Evolutionary conservation across 2,329 filamentous ascomycete genomes (phyloP).

Genomic region (Cercospora nicotianae): DNA sequence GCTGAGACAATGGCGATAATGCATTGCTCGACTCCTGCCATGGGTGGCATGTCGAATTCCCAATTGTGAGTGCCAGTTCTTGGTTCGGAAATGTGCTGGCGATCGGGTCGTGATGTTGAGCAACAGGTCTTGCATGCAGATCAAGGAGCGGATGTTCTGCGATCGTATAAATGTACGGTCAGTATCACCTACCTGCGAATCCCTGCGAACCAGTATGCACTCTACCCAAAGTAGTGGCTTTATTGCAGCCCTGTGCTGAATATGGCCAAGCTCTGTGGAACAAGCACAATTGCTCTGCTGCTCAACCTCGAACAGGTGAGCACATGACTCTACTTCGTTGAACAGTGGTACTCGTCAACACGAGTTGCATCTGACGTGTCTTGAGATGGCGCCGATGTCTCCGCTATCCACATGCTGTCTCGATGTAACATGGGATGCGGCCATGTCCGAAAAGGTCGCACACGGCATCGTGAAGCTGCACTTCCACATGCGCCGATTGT

Average conservation of each 20-base stretch:
- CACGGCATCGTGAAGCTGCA: background rate
- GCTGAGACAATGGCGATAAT: conserved; percentile 47
- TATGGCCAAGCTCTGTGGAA: background rate
- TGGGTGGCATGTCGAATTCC: conserved; percentile 11
- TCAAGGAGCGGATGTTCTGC: background rate
- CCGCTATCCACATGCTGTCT: background rate
- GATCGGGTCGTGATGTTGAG: background rate
- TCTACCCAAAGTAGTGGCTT: background rate
- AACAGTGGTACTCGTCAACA: background rate
- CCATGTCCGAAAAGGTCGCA: background rate
- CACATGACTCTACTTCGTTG: background rate
- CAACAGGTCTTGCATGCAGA: background rate
- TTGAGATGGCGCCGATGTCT: background rate
- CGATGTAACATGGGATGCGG: background rate
- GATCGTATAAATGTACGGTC: background rate
- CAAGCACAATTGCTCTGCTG: background rate
- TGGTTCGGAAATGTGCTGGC: background rate
- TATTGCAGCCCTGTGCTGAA: background rate
- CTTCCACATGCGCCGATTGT: background rate
- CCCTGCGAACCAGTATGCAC: background rate
- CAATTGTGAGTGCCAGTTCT: background rate
- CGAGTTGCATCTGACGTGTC: background rate
- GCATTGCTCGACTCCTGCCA: conserved; percentile 39
- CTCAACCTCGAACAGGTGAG: background rate
- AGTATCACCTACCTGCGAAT: conserved; percentile 3